phyloP scores from a whole-genome alignment of 768 basidiomycete genomes.

The Agaricus bisporus region DNA sequence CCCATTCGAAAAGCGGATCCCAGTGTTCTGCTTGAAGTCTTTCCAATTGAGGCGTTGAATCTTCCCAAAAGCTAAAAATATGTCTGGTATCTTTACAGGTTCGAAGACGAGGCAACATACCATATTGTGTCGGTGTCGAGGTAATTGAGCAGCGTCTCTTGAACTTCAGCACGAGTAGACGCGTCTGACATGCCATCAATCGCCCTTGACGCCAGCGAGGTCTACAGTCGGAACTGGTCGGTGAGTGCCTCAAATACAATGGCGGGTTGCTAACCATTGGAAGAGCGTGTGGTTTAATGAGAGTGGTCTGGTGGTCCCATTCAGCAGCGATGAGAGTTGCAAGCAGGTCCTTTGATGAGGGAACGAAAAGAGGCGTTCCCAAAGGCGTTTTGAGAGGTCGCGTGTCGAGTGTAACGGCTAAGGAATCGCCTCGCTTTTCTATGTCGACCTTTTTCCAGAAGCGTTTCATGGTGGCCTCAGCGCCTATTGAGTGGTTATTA shows the following conservation, averaged over 20 bases:
- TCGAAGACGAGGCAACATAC: conserved; percentile 29
- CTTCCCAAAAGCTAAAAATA: conserved; percentile 74
- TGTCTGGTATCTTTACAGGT: not conserved
- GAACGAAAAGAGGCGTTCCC: conserved; percentile 72
- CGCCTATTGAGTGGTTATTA: conserved; percentile 42
- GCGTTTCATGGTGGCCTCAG: conserved; percentile 78
- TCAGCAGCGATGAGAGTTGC: conserved; percentile 89
- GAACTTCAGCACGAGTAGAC: conserved; percentile 53
- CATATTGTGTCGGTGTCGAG: conserved; percentile 94
- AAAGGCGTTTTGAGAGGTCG: conserved; percentile 84
- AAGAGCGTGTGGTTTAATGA: conserved; percentile 85
- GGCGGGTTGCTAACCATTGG: conserved; percentile 61
- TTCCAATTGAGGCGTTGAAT: conserved; percentile 64
- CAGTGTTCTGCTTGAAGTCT: conserved; percentile 77
- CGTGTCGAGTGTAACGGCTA: conserved; percentile 72
- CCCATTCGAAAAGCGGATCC: conserved; percentile 85
- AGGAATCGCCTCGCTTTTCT: conserved; percentile 44
- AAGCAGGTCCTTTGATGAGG: conserved; percentile 59
- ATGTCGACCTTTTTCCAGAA: conserved; percentile 95
- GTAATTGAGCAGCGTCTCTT: conserved; percentile 69
- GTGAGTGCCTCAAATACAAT: conserved; percentile 7
- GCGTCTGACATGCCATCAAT: conserved; percentile 69
- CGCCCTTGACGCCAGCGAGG: conserved; percentile 85
- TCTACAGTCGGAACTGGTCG: conserved; percentile 39
- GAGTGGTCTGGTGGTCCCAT: conserved; percentile 89